Percentiles rank a stretch among this genome's conserved stretches.
phyloP scores from a whole-genome alignment of 1,139 yeast genomes.

The Magnusiomyces suaveolens region DNA sequence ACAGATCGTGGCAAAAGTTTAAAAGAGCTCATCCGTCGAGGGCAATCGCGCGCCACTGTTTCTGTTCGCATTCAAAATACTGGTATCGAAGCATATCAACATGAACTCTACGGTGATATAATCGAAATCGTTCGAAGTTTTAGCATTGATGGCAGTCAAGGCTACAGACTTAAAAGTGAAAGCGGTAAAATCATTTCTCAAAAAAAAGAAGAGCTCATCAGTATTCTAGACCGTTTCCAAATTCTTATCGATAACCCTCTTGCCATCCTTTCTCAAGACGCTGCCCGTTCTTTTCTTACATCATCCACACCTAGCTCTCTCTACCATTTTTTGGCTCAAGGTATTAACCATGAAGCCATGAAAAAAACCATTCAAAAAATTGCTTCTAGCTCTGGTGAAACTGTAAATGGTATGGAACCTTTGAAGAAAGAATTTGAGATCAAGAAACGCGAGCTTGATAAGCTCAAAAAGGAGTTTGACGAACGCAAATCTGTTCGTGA shows the following conservation, averaged over 20 bases:
- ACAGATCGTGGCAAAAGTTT: conserved; percentile 76
- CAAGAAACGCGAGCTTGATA: conserved; percentile 28
- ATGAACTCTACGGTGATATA: conserved; percentile 53
- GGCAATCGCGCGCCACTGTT: conserved; percentile 55
- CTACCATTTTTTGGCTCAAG: conserved; percentile 17
- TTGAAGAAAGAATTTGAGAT: conserved; percentile 25
- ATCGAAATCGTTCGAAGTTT: conserved; percentile 56
- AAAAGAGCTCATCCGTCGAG: conserved; percentile 67
- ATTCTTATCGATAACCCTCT: conserved; percentile 85
- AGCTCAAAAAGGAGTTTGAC: conserved; percentile 36
- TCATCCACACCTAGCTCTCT: conserved; percentile 40
- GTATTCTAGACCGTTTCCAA: conserved; percentile 58
- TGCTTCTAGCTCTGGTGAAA: conserved; percentile 17
- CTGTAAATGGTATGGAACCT: conserved; percentile 18
- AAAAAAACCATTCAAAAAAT: conserved; percentile 7
- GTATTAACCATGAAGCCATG: conserved; percentile 12
- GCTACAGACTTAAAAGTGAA: conserved; percentile 48
- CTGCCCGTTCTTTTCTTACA: conserved; percentile 82
- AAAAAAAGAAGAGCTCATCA: conserved; percentile 57
- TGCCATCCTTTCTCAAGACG: conserved; percentile 88
- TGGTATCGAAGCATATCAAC: conserved; percentile 56
- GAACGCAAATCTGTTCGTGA: conserved; percentile 18
- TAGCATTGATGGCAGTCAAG: conserved; percentile 29
- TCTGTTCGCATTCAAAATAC: conserved; percentile 47
- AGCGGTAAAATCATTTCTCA: conserved; percentile 46